phyloP scores from a whole-genome alignment of 2,329 filamentous ascomycete genomes.

The Cladosporium sp. region DNA sequence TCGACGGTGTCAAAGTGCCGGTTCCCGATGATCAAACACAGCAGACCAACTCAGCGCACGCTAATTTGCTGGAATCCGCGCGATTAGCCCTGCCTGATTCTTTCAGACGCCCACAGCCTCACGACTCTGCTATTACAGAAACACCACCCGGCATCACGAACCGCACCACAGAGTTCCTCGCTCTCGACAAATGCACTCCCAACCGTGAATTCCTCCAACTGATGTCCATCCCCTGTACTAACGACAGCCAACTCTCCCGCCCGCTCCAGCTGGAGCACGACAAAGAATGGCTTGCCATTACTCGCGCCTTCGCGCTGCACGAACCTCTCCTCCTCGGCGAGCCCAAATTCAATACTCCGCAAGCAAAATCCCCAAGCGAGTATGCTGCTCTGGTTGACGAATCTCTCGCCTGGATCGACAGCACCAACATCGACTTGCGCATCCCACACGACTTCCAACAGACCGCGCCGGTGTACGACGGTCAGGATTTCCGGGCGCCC shows the following conservation, averaged over 20 bases:
- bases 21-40: conserved; percentile 13
- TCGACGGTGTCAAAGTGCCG: conserved; percentile 22
- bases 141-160: conserved; percentile 66
- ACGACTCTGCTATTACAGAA: conserved; percentile 26
- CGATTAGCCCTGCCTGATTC: conserved; percentile 70
- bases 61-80: conserved; percentile 16
- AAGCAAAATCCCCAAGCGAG: conserved; percentile 49
- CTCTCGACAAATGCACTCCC: conserved; percentile 84
- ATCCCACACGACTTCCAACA: conserved; percentile 72
- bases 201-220: conserved; percentile 78
- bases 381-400: conserved; percentile 64
- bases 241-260: conserved; percentile 36
- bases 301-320: conserved; percentile 65
- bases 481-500: conserved; percentile 16
- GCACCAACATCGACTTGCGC: conserved; percentile 52
- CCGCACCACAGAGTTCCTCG: conserved; percentile 73
- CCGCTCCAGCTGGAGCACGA: conserved; percentile 71
- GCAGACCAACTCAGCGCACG: not conserved
- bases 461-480: conserved; percentile 64
- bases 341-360: conserved; percentile 40
- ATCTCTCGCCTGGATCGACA: conserved; percentile 73
- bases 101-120: conserved; percentile 45
- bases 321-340: conserved; percentile 56
- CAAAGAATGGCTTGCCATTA: conserved; percentile 91
- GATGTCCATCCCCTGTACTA: conserved; percentile 47